Evolutionary conservation across 345 rosid species (phyloP).

Genomic region (Eucalyptus guilfoylei): DNA sequence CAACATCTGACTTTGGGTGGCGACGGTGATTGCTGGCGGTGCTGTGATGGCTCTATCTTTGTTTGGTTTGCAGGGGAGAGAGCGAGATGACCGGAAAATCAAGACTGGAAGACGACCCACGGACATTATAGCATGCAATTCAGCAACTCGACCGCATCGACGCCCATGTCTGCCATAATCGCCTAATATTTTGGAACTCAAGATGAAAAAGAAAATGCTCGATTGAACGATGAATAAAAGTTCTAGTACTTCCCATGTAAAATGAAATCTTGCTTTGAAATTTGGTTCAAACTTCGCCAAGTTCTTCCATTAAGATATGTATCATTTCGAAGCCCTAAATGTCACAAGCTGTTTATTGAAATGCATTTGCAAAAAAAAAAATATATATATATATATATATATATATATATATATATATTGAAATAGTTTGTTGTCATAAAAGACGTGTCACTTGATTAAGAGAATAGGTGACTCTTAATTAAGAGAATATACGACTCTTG

Average conservation of each 20-base stretch:
- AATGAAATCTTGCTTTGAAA: neutral
- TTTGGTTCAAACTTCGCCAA: neutral
- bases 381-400: too few species aligned
- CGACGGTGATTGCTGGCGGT: neutral
- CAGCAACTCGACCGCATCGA: neutral
- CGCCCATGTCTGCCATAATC: neutral
- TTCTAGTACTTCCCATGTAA: neutral
- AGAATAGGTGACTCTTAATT: accelerated
- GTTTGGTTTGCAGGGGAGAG: neutral
- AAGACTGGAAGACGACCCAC: neutral
- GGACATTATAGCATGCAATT: neutral
- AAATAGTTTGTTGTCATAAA: too few species aligned
- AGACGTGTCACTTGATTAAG: too few species aligned
- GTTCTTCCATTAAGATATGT: neutral
- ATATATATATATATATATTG: too few species aligned
- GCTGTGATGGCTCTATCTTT: neutral
- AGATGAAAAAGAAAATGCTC: neutral
- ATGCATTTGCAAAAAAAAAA: too few species aligned
- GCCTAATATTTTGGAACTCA: neutral
- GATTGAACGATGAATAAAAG: neutral
- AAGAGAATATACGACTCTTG: too few species aligned
- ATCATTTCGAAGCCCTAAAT: neutral
- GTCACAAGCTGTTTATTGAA: neutral
- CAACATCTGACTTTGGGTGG: neutral
- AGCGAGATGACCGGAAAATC: neutral